A percentile compares a stretch with the other conserved stretches of the same genome.
Evolutionary conservation across 106 monocot species (phyloP).

Genomic region (Cymbidium sinense): DNA sequence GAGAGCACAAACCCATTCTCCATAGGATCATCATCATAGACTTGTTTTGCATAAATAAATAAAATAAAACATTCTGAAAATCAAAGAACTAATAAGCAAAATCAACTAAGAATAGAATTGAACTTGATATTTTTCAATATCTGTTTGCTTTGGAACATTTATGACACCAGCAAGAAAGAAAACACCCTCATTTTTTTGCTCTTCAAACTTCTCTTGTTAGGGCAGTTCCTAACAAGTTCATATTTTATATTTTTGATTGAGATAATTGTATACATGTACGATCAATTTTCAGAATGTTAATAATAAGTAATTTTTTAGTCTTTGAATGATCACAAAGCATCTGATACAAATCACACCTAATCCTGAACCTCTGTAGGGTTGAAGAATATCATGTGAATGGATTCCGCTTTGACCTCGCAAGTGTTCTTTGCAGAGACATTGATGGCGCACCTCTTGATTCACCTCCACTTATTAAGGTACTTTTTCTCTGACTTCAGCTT

Average conservation of each 20-base stretch:
- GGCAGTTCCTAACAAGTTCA: neutral
- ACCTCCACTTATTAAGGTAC: constrained; percentile 88
- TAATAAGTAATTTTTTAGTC: neutral
- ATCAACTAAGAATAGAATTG: too few species aligned
- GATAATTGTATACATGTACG: neutral
- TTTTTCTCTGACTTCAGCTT: neutral
- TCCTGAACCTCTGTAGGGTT: constrained; percentile 42
- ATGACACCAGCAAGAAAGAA: neutral
- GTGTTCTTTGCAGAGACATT: constrained; percentile 85
- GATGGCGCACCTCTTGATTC: constrained; percentile 79
- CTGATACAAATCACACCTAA: neutral
- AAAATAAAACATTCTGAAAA: too few species aligned
- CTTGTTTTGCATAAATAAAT: too few species aligned
- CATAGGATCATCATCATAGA: too few species aligned
- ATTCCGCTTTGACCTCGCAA: constrained; percentile 95
- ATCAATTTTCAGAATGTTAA: neutral
- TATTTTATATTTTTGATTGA: neutral
- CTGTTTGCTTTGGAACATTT: neutral
- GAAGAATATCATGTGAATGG: constrained; percentile 95
- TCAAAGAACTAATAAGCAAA: too few species aligned
- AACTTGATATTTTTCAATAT: neutral
- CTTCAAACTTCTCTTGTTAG: neutral
- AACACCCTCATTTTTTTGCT: neutral
- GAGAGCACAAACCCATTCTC: too few species aligned
- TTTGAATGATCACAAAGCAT: neutral